Conservation (phyloP, 2,329 filamentous ascomycete species). For the Dendryphion nanum region DNA sequence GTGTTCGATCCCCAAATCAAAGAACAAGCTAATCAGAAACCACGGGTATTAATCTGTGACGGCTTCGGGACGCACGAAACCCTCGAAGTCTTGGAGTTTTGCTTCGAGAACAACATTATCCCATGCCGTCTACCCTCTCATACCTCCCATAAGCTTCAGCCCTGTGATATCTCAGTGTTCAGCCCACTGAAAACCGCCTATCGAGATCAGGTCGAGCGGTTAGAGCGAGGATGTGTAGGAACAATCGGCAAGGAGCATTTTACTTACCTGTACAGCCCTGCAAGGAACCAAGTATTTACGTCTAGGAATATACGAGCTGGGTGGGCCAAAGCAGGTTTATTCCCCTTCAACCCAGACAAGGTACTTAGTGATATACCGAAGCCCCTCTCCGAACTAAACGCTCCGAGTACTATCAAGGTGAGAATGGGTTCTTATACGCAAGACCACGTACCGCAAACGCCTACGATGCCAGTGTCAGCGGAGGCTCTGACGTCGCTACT, state of each 20-base stretch:
- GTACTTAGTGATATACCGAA: constrained; percentile 1
- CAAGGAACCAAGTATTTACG: constrained; percentile 14
- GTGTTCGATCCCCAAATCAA: neutral
- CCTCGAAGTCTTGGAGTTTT: neutral
- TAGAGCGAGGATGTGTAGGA: constrained; percentile 15
- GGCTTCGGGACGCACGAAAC: neutral
- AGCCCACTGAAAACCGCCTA: constrained; percentile 19
- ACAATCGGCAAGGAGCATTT: constrained; percentile 24
- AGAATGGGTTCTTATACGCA: neutral
- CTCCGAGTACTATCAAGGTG: too few relatives aligned
- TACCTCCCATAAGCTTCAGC: too few relatives aligned
- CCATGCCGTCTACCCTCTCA: too few relatives aligned
- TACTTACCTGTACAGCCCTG: constrained; percentile 20
- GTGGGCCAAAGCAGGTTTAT: constrained; percentile 17
- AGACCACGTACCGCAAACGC: neutral
- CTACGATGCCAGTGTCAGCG: neutral
- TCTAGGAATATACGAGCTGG: constrained; percentile 24
- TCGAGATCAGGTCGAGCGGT: constrained; percentile 19
- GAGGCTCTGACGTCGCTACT: constrained; percentile 1
- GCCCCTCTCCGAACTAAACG: constrained; percentile 1
- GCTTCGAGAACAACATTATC: constrained; percentile 1
- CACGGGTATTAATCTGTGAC: neutral
- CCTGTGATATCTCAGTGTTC: too few relatives aligned
- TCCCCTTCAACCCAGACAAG: constrained; percentile 3
- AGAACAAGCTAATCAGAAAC: neutral